Percentiles rank a stretch among this genome's conserved stretches.
Evolutionary conservation across 495 filamentous ascomycete genomes (phyloP).

Genomic region (Xylaria flabelliformis): DNA sequence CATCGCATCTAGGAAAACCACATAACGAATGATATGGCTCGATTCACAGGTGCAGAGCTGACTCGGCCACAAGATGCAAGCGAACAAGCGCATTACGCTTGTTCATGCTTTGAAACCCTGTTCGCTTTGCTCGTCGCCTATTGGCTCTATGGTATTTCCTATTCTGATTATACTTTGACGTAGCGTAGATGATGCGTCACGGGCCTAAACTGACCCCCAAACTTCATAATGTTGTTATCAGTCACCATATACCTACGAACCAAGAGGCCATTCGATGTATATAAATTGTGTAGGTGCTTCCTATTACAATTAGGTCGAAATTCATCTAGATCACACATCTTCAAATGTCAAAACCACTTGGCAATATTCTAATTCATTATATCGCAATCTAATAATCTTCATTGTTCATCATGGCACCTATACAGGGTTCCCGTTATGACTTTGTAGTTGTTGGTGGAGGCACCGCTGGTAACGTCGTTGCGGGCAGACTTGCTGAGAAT

Average conservation of each 20-base stretch:
- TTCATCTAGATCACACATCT: background rate
- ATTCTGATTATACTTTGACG: background rate
- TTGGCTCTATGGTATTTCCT: slow-evolving; percentile 9
- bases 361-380: too few relatives aligned
- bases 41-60: background rate
- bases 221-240: background rate
- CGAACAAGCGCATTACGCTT: background rate
- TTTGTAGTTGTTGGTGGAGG: slow-evolving; percentile 63
- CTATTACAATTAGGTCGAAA: background rate
- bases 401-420: background rate
- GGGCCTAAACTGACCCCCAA: too few relatives aligned
- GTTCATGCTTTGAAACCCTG: background rate
- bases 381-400: too few relatives aligned
- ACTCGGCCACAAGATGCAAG: background rate
- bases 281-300: slow-evolving; percentile 9
- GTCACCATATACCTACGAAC: background rate
- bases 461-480: slow-evolving; percentile 64
- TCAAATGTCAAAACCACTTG: too few relatives aligned
- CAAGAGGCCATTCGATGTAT: background rate
- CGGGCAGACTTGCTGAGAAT: slow-evolving; percentile 64
- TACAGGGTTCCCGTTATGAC: slow-evolving; percentile 45
- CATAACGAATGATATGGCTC: background rate
- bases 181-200: background rate
- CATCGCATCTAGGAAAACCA: slow-evolving; percentile 2
- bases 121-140: background rate